Evolutionary conservation across 2,329 filamentous ascomycete genomes (phyloP), one percentile per base, ranked within the genome.

Genomic region (Clonostachys byssicola): DNA sequence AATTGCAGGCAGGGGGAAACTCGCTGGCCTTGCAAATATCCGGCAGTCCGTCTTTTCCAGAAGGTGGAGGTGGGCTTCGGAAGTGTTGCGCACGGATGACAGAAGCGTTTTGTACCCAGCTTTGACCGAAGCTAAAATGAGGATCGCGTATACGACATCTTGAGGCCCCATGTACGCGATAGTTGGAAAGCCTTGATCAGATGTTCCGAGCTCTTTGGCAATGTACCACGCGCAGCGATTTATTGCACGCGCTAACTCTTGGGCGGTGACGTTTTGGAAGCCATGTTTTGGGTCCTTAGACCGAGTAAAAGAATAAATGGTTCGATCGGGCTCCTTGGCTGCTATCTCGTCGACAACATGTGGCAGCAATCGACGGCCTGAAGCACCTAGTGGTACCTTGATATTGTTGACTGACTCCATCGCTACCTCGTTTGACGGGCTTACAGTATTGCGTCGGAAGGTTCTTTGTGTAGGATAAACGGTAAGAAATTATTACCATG

Each of bases 121-220:
- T 55, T 75, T 75, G 49, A 68, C 65, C 34, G 49, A 63, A 5
- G 70, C 70, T 8, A 72, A 54, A 2, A 67, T 47, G 6, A 67
- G 41, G 36, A 73, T 62, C 13, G 52, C 61, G 43, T 69, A 65
- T 12, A 64, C 57, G 16, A 67, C 43, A 48, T 73, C 71, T 40
- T 62, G 59, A 7, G 60, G 56, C 33, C 63, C 63, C 20, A 66
- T 49, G 48, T 68, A 70, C 5, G 58, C 51, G 5, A 71, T 42
- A 0, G 67, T 67, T 4, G 63, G 60, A 47, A 66, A 67, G 18
- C 50, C 43, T 18, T 55, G 44, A 12, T 64, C 54, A 14, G 13
- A 9, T 16, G 36, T 39, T 2, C 60, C 64, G 35, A 71, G 49
- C 5, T 45, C 53, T 16, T 54, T 44, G 12, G 64, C 53, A 12